These are phyloP conservation scores for Mycena galericulata DNA, from an alignment of 768 basidiomycete species.

Conservation along the genomic window DNA sequence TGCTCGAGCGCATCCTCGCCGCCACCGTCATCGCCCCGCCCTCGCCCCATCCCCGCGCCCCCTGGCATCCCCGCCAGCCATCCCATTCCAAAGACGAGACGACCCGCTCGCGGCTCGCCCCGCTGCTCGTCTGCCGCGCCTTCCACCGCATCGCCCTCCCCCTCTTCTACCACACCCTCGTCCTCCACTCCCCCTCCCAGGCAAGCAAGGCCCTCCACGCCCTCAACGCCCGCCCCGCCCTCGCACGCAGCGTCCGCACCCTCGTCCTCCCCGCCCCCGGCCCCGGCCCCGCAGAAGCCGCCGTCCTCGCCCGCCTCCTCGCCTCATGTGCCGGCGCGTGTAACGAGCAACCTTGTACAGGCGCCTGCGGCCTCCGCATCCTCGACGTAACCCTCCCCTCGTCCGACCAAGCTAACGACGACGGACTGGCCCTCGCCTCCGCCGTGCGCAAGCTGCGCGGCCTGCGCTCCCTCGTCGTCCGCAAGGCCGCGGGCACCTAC, in stretches of 20 bases:
- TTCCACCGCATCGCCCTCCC: conserved; percentile 70
- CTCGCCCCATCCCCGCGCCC: conserved; percentile 36
- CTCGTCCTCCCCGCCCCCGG: conserved; percentile 57
- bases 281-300: conserved; percentile 52
- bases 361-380: conserved; percentile 29
- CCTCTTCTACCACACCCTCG: conserved; percentile 66
- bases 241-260: conserved; percentile 55
- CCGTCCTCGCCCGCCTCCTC: conserved; percentile 50
- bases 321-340: conserved; percentile 30
- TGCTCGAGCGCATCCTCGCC: conserved; percentile 60
- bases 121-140: conserved; percentile 62
- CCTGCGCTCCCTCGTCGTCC: conserved; percentile 62
- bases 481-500: conserved; percentile 64
- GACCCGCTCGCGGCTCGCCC: conserved; percentile 46
- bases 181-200: conserved; percentile 55
- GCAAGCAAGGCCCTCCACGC: conserved; percentile 53
- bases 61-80: conserved; percentile 41
- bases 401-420: no score
- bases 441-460: conserved; percentile 54
- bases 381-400: conserved; percentile 52
- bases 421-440: conserved; percentile 8
- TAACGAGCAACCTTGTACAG: no score
- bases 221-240: conserved; percentile 49
- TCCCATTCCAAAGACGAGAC: conserved; percentile 13
- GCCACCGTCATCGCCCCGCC: conserved; percentile 43